Conservation (phyloP, 2,329 filamentous ascomycete genomes). For the Simplicillium aogashimaense region DNA sequence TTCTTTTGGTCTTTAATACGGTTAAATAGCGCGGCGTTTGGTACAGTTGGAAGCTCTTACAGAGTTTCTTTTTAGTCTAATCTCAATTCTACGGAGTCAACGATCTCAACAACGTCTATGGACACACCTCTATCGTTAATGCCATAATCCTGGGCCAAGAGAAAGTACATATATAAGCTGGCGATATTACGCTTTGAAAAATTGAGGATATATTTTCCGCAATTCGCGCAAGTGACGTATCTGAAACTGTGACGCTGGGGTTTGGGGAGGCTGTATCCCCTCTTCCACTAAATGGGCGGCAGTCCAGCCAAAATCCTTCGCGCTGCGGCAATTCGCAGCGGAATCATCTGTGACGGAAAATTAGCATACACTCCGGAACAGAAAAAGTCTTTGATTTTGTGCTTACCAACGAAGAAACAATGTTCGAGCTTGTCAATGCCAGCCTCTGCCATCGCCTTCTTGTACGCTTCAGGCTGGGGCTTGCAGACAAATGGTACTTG, state of each 20-base stretch:
- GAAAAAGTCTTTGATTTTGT: background rate
- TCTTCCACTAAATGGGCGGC: constrained; percentile 79
- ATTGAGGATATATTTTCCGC: constrained; percentile 65
- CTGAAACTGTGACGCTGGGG: constrained; percentile 61
- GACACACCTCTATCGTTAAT: too few species aligned
- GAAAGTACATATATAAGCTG: background rate
- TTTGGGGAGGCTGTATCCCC: constrained; percentile 50
- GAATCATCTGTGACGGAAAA: constrained; percentile 61
- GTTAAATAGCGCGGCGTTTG: constrained; percentile 19
- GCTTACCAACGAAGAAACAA: constrained; percentile 87
- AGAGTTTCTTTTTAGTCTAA: background rate
- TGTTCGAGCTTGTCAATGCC: constrained; percentile 56
- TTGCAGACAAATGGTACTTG: constrained; percentile 73
- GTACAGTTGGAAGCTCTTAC: background rate
- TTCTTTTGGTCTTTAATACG: constrained; percentile 4
- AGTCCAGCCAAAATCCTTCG: constrained; percentile 75
- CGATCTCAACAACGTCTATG: background rate
- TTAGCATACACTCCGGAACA: background rate
- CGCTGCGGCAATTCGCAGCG: constrained; percentile 67
- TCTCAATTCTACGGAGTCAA: background rate
- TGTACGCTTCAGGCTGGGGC: constrained; percentile 71
- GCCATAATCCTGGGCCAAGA: background rate
- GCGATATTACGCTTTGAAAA: constrained; percentile 55
- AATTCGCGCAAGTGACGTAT: constrained; percentile 70
- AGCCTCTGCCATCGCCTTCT: constrained; percentile 81